Percentiles rank a stretch among this genome's conserved stretches.
phyloP scores from a whole-genome alignment of 306 rosid genomes.

The Glycyrrhiza uralensis region DNA sequence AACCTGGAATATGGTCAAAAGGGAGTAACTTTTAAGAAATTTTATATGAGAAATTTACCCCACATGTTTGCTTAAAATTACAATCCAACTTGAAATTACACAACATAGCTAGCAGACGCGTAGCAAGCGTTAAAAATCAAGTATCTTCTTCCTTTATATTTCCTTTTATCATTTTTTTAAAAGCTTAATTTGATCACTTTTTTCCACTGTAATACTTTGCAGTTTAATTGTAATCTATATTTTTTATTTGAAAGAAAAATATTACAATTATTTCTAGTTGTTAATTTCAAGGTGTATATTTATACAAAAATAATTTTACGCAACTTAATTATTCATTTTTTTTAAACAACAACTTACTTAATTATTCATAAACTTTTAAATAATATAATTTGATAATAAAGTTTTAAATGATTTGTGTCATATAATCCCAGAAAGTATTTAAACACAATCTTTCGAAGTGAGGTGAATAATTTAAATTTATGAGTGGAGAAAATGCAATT shows the following conservation, averaged over 20 bases:
- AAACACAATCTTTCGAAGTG: not conserved
- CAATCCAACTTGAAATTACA: not conserved
- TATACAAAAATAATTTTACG: not conserved
- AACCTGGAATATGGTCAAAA: constrained; percentile 10
- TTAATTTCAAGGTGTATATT: not conserved
- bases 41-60: not conserved
- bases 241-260: no score
- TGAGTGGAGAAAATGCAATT: not conserved
- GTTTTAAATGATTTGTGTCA: not conserved
- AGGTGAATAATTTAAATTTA: not conserved
- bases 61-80: not conserved
- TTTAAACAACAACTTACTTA: no score
- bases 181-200: not conserved
- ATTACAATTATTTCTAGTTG: not conserved
- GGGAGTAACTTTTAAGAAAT: not conserved
- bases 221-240: no score
- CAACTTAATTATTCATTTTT: no score
- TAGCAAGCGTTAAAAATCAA: not conserved
- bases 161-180: not conserved
- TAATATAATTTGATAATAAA: not conserved
- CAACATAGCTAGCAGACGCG: not conserved
- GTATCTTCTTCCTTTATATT: not conserved
- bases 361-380: not conserved
- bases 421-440: not conserved
- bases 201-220: no score